Evolutionary conservation across 1,284 basidiomycete genomes (phyloP), one percentile per base, ranked within the genome.

Genomic region (Pseudozyma tsukubaensis): DNA sequence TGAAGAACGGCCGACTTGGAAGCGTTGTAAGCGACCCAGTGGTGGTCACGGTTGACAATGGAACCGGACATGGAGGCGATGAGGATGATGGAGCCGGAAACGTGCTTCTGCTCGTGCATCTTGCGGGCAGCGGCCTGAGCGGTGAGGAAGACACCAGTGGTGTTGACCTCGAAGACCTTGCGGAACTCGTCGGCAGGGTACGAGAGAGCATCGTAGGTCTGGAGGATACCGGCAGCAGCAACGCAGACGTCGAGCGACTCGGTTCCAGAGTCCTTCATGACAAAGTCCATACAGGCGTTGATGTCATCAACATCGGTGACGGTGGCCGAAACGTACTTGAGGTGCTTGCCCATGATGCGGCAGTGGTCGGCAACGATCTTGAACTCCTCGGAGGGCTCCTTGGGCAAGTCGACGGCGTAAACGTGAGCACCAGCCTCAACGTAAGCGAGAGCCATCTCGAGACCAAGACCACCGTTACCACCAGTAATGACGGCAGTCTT

Each of bases 1-100:
- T 94, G 92, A 47, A 92, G 84, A 8, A 94, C 91, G 2, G 90
- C 92, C 2, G 91, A 89, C 85, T 94, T 94, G 85, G 90, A 92
- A 54, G 89, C 88, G 85, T 93, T 93, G 86, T 92, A 92, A 18
- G 91, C 89, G 48, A 90, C 88, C 90, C 91, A 92, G n/a, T 89
- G 60, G 78, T 82, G 72, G 85, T 77, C 92, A 85, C 86, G 89
- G 86, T 94, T 94, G 56, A 92, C 92, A 74, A 94, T 90, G 55
- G 90, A 90, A 16, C 92, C 93, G 48, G 91, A 92, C 92, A 94
- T 94, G 64, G 91, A 93, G 21, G 91, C 93, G 76, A 94, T 90
- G 71, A 93, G 85, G 72, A 93, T 89, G 73, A 94, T 92, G 76
- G 92, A 93, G 1, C 92, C 93, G 14, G 88, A 87, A n/a, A 87